A percentile compares a stretch with the other conserved stretches of the same genome.
These are phyloP conservation scores for Eragrostis curvula DNA, from an alignment of 176 grass and related monocot genomes.

Conservation along the genomic window DNA sequence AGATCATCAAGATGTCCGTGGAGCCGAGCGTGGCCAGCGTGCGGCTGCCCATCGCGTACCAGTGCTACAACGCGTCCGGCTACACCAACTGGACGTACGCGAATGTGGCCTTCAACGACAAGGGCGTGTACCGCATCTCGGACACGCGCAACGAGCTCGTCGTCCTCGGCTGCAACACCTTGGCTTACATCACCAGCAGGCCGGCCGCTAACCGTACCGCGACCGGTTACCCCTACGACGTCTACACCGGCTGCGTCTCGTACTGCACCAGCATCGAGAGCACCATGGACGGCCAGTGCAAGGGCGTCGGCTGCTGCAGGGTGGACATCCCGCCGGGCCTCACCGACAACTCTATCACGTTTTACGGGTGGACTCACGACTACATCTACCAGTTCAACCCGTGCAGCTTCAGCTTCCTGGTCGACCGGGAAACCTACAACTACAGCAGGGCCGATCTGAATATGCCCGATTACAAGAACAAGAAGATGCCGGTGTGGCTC, in stretches of 20 bases:
- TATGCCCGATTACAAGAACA: not conserved
- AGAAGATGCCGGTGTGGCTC: slow-evolving; percentile 20
- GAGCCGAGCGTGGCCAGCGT: not conserved
- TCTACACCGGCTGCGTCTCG: slow-evolving; percentile 28
- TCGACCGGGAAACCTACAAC: not conserved
- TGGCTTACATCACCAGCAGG: not conserved
- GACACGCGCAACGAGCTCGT: slow-evolving; percentile 10
- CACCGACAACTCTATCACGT: not conserved
- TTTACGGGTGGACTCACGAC: not conserved
- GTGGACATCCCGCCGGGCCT: not conserved
- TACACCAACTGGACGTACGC: not conserved
- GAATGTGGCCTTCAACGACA: not conserved
- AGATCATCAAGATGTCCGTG: not conserved
- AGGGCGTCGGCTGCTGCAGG: slow-evolving; percentile 31
- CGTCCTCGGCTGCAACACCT: slow-evolving; percentile 21
- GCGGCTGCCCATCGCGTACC: not conserved
- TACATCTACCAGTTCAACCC: too few species aligned
- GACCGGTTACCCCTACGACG: not conserved
- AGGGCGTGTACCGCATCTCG: slow-evolving; percentile 29
- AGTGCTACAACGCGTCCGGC: slow-evolving; percentile 15
- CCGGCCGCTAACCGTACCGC: too few species aligned
- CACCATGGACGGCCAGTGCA: not conserved
- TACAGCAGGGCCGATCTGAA: not conserved
- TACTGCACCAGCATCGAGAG: not conserved
- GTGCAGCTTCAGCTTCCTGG: slow-evolving; percentile 41